phyloP scores from a whole-genome alignment of 768 basidiomycete species.

The Hypholoma fasciculare region DNA sequence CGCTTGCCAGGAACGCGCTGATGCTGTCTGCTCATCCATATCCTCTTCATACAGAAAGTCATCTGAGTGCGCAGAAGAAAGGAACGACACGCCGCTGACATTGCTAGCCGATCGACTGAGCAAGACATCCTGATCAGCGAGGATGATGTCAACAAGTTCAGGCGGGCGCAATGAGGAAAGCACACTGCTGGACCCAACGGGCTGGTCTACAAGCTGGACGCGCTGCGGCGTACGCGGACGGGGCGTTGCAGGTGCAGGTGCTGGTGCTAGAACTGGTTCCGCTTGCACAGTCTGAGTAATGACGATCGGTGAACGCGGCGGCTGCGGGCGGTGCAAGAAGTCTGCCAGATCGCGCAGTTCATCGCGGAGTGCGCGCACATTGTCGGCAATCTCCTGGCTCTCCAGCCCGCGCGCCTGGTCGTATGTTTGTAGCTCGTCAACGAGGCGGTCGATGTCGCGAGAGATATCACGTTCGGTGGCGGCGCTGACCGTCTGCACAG shows the following conservation, averaged over 20 bases:
- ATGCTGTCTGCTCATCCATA: conserved; percentile 3
- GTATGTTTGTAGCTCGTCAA: conserved; percentile 55
- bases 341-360: conserved; percentile 66
- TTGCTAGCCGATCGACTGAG: conserved; percentile 39
- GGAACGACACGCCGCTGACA: conserved; percentile 42
- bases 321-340: conserved; percentile 46
- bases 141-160: conserved; percentile 16
- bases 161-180: conserved; percentile 31
- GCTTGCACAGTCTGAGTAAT: not conserved
- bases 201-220: conserved; percentile 33
- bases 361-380: conserved; percentile 68
- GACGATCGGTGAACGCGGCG: conserved; percentile 23
- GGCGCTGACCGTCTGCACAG: conserved; percentile 35
- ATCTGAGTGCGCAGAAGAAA: conserved; percentile 73
- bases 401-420: conserved; percentile 66
- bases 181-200: conserved; percentile 44
- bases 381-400: conserved; percentile 60
- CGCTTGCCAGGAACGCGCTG: not conserved
- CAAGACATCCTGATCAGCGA: conserved; percentile 26
- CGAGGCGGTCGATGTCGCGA: conserved; percentile 45
- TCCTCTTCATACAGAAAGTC: conserved; percentile 48
- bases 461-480: conserved; percentile 53
- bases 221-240: conserved; percentile 1
- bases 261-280: not conserved
- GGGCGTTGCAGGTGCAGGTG: not conserved